Evolutionary conservation across 306 rosid species (phyloP), one percentile per base, ranked within the genome.

Genomic region (Pueraria montana): DNA sequence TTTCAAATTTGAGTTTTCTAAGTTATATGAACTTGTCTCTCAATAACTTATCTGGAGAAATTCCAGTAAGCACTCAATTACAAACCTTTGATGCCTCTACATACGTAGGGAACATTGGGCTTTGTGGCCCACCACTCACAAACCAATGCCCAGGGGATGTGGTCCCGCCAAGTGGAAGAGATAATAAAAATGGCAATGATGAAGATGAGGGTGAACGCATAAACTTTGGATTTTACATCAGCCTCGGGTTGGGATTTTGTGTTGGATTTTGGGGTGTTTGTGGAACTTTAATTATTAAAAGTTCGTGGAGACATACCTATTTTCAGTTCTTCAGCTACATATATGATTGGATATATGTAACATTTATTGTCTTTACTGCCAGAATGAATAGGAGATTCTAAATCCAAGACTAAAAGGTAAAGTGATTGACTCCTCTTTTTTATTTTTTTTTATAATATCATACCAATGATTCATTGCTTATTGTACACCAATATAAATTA

Each of bases 241-340:
- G 65, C 40, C 0, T 70, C 8, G 20, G 7, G 4, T 1, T 81
- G 17, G 85, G 75, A 55, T 88, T 48, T 78, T 20, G 2, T 11
- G 17, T 55, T 80, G 89, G 86, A 74, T 84, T 88, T 59, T 80
- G 68, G 87, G 88, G 72, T 63, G 81, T 85, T 21, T 82, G 83
- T 52, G 84, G n/a, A n/a, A n/a, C n/a, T n/a, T n/a, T n/a, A n/a
- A 1, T 76, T 2, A 6, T 79, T 3, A 74, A 74, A 48, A 52
- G 52, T 42, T 45, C 83, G 12, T 52, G 82, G 86, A 79, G 90
- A n/a, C n/a, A n/a, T n/a, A 72, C 74, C 1, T 87, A 77, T 56
- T 87, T 81, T 46, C 59, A 52, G 2, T 84, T 84, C 84, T 1
- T 84, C 20, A 64, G 61, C 50, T 42, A 48, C 40, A 42, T 53